Evolutionary conservation across 257 asterid species (phyloP), one percentile per base, ranked within the genome.

Genomic region (Solanum chilense): DNA sequence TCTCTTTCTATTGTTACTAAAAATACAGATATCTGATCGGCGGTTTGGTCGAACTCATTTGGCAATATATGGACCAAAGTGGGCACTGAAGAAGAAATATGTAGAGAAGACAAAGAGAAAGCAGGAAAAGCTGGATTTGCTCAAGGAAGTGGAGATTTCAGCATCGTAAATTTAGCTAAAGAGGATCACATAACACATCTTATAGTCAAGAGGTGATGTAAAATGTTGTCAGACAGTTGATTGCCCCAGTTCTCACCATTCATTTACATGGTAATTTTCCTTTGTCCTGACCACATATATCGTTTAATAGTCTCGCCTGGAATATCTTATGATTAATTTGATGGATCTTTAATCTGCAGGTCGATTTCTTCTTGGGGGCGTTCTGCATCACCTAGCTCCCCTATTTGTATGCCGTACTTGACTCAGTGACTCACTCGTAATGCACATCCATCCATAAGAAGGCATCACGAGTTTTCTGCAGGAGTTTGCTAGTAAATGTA

Each of bases 1-100:
- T 71, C 49, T 56, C 81, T 76, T 14, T 44, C n/a, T 77, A 41
- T 71, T 64, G 45, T 74, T 14, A 70, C 37, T 68, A 39, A 87
- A 29, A 80, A 45, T 87, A 91, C 93, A 97, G 99, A 93, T 97
- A 91, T 94, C 99, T 89, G 99, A 96, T 91, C 91, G 99, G 91
- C 87, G 98, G 88, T 96, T 97, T 93, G 99, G 99, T n/a, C 93
- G 99, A 89, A 97, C 99, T 4, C 93, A 95, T 90, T 91, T 97
- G 27, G 99, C 97, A 16, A 93, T 97, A 93, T 97, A 97, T 73
- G 99, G 99, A 90, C 99, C 99, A 58, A 91, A 87, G 42, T 97
- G 99, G 99, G 98, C 99, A 60, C 94, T 93, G 78, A 97, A 94
- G 92, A 94, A 92, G 91, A 93, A 90, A 87, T 90, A 90, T 76